Conservation (phyloP, 352 stramenopile species). For the Phytophthora sp. region DNA sequence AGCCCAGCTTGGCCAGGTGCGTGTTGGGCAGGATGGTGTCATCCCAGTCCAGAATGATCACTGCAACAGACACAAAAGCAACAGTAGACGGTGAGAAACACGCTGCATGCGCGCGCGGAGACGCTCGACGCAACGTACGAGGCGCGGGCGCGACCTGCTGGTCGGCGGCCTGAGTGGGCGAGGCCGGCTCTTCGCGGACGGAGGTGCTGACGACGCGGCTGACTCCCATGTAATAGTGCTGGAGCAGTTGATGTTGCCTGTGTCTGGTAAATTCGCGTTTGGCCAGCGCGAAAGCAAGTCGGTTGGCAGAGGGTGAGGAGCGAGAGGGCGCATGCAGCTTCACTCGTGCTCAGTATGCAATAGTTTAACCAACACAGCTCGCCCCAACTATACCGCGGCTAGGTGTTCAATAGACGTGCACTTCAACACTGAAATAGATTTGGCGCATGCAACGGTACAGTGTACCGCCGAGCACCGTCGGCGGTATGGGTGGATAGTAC, state of each 20-base stretch:
- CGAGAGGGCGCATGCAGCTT: conserved; percentile 13
- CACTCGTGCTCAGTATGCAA: neutral
- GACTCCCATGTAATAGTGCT: conserved; percentile 32
- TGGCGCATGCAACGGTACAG: too few species aligned
- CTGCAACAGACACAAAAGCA: conserved; percentile 21
- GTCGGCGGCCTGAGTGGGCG: conserved; percentile 22
- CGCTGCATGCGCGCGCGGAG: neutral
- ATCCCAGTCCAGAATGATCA: conserved; percentile 85
- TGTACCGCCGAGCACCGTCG: too few species aligned
- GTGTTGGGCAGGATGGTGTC: conserved; percentile 84
- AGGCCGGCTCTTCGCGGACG: conserved; percentile 21
- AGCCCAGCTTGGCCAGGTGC: conserved; percentile 65
- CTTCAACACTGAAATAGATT: conserved; percentile 15
- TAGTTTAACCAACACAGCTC: too few species aligned
- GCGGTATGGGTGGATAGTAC: too few species aligned
- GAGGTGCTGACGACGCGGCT: conserved; percentile 30
- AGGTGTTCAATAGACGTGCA: conserved; percentile 17
- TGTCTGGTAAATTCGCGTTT: conserved; percentile 27
- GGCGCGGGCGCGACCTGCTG: conserved; percentile 6
- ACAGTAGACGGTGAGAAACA: neutral
- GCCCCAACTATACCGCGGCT: too few species aligned
- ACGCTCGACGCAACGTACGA: conserved; percentile 20
- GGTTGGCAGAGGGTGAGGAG: conserved; percentile 13
- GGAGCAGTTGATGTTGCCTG: neutral
- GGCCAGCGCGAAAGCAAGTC: conserved; percentile 1